Conservation (phyloP, 805 yeast species). For the Wickerhamiella qilinensis region DNA sequence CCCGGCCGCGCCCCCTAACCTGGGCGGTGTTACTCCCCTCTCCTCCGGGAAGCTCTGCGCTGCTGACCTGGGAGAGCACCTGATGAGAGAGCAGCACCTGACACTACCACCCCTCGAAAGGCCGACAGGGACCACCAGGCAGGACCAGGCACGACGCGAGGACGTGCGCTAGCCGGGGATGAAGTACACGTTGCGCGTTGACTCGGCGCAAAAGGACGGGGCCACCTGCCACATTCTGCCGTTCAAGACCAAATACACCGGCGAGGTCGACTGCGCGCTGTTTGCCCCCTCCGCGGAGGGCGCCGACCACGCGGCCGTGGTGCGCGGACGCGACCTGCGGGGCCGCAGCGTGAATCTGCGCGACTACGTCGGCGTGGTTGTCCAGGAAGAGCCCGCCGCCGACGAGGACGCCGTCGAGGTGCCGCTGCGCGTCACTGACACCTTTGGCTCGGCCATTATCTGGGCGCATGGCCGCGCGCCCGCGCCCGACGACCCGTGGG, state of each 20-base stretch:
- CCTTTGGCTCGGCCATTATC: slow-evolving; percentile 6
- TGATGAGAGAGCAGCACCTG: no score
- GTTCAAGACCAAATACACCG: slow-evolving; percentile 8
- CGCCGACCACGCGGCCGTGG: slow-evolving; percentile 1
- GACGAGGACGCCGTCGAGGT: slow-evolving; percentile 9
- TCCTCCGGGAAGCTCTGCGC: no score
- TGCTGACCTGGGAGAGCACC: no score
- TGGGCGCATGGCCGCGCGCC: slow-evolving; percentile 13
- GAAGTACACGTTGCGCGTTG: no score
- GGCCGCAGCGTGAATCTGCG: slow-evolving; percentile 11
- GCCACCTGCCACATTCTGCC: no score
- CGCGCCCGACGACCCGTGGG: slow-evolving; percentile 9
- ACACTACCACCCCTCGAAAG: slow-evolving; percentile 2
- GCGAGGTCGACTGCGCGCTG: slow-evolving; percentile 8
- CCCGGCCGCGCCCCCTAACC: no score
- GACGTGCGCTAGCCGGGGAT: no score
- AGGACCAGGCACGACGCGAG: no score
- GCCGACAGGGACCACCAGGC: no score
- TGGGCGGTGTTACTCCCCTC: no score
- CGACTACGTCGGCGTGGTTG: slow-evolving; percentile 10
- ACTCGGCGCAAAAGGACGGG: no score
- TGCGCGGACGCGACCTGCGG: slow-evolving; percentile 12
- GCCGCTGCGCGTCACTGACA: not conserved
- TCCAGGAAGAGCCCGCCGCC: slow-evolving; percentile 6
- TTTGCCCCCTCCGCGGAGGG: slow-evolving; percentile 2